A percentile compares a stretch with the other conserved stretches of the same genome.
These are phyloP conservation scores for Polytrichum commune DNA, from an alignment of 225 moss, liverwort and hornwort genomes.

Conservation along the genomic window DNA sequence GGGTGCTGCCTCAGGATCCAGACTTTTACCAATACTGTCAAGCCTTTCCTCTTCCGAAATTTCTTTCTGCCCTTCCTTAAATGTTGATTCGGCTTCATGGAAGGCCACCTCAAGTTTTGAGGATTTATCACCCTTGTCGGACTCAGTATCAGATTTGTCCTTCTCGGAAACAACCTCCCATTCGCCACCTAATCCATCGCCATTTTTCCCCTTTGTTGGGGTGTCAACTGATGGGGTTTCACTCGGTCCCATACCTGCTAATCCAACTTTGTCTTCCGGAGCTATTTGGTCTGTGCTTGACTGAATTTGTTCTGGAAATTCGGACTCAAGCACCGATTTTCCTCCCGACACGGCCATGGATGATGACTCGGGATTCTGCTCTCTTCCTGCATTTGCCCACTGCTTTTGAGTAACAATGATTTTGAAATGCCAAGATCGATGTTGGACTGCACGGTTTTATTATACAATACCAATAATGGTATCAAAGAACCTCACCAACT, in stretches of 20 bases:
- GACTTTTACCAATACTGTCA: slow-evolving; percentile 23
- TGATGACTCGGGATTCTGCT: slow-evolving; percentile 13
- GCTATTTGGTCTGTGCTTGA: slow-evolving; percentile 16
- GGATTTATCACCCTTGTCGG: slow-evolving; percentile 38
- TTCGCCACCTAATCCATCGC: slow-evolving; percentile 58
- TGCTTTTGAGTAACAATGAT: no score
- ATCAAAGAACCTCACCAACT: no score
- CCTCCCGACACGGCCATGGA: slow-evolving; percentile 18
- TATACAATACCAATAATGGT: no score
- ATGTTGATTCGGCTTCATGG: slow-evolving; percentile 26
- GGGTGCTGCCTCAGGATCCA: slow-evolving; percentile 34
- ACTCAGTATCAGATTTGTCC: slow-evolving; percentile 65
- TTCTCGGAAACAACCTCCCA: slow-evolving; percentile 93
- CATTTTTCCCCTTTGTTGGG: slow-evolving; percentile 30
- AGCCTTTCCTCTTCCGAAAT: slow-evolving; percentile 50
- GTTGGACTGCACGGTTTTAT: no score
- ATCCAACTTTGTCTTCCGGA: slow-evolving; percentile 29
- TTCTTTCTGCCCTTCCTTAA: slow-evolving; percentile 35
- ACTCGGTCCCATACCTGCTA: slow-evolving; percentile 39
- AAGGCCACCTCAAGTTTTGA: slow-evolving; percentile 25
- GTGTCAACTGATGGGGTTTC: slow-evolving; percentile 16
- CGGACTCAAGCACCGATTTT: slow-evolving; percentile 26
- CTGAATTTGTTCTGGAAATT: slow-evolving; percentile 17
- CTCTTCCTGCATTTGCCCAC: slow-evolving; percentile 11
- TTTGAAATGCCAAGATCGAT: no score